A percentile compares a stretch with the other conserved stretches of the same genome.
Conservation (phyloP, 305 asterid species). For the Solanum aculeatissimum region DNA sequence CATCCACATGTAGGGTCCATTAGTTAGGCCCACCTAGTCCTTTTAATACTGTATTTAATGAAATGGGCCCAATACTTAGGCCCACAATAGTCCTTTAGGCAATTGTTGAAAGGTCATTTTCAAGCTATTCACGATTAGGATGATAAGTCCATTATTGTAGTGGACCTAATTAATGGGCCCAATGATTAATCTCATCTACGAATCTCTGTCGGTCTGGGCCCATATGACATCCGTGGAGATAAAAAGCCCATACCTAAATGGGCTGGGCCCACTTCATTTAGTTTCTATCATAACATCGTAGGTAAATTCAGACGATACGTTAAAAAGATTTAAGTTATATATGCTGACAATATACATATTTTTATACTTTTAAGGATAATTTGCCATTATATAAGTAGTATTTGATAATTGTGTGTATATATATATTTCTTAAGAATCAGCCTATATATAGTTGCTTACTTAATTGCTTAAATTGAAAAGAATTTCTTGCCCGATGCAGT, state of each 20-base stretch:
- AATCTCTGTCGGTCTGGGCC: conserved; percentile 8
- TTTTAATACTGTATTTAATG: not conserved
- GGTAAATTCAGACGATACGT: not conserved
- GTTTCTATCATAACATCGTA: not conserved
- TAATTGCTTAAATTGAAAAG: not conserved
- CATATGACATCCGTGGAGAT: not conserved
- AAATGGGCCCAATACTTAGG: not conserved
- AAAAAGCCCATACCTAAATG: not conserved
- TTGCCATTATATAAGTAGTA: no score
- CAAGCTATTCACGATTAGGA: not conserved
- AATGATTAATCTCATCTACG: not conserved
- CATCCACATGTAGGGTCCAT: not conserved
- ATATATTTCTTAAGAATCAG: not conserved
- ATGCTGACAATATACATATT: not conserved
- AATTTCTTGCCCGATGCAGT: not conserved
- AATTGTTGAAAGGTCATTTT: not conserved
- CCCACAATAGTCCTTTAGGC: not conserved
- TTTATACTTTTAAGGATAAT: not conserved
- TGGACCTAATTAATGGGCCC: not conserved
- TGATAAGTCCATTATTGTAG: not conserved
- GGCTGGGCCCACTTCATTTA: not conserved
- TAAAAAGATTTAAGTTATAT: not conserved
- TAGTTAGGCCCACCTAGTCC: not conserved
- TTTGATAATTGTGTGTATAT: not conserved
- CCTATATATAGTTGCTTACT: not conserved